These are phyloP conservation scores for Starmera pachycereana DNA, from an alignment of 805 yeast genomes.

Conservation along the genomic window DNA sequence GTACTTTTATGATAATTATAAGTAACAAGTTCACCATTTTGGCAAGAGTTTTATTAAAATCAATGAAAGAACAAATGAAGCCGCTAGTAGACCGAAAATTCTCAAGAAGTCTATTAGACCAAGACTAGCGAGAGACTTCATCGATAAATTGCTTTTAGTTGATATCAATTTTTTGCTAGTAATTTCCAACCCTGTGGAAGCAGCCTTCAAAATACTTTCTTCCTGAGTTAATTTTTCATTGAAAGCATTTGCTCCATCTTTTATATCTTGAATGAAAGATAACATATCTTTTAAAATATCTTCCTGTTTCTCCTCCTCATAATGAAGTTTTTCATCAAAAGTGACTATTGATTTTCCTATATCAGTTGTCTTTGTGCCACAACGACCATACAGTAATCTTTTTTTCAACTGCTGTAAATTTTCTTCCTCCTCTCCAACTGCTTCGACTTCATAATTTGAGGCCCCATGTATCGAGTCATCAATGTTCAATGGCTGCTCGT, in stretches of 20 bases:
- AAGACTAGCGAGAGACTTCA: slow-evolving; percentile 18
- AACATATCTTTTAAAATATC: slow-evolving; percentile 28
- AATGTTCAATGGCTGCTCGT: background rate
- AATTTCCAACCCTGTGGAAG: slow-evolving; percentile 29
- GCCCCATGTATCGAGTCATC: slow-evolving; percentile 3
- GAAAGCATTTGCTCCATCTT: slow-evolving; percentile 30
- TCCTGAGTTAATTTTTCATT: slow-evolving; percentile 29
- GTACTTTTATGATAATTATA: background rate
- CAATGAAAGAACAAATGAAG: slow-evolving; percentile 23
- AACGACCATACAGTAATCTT: slow-evolving; percentile 20
- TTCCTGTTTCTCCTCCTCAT: slow-evolving; percentile 27
- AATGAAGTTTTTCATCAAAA: slow-evolving; percentile 25
- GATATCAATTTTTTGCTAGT: slow-evolving; percentile 25
- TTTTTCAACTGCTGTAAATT: slow-evolving; percentile 22
- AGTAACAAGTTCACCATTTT: slow-evolving; percentile 18
- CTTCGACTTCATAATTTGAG: background rate
- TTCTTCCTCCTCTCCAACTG: slow-evolving; percentile 14
- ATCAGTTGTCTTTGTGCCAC: slow-evolving; percentile 1
- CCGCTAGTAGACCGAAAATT: slow-evolving; percentile 15
- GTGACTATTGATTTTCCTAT: slow-evolving; percentile 2
- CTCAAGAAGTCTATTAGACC: slow-evolving; percentile 20
- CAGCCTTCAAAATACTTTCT: slow-evolving; percentile 27
- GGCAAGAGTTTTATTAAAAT: slow-evolving; percentile 28
- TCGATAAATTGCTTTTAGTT: slow-evolving; percentile 18
- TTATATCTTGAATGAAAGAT: slow-evolving; percentile 25